Percentiles rank a stretch among this genome's conserved stretches.
These are phyloP conservation scores for Podospora pseudopauciseta DNA, from an alignment of 495 filamentous ascomycete genomes.

Conservation along the genomic window DNA sequence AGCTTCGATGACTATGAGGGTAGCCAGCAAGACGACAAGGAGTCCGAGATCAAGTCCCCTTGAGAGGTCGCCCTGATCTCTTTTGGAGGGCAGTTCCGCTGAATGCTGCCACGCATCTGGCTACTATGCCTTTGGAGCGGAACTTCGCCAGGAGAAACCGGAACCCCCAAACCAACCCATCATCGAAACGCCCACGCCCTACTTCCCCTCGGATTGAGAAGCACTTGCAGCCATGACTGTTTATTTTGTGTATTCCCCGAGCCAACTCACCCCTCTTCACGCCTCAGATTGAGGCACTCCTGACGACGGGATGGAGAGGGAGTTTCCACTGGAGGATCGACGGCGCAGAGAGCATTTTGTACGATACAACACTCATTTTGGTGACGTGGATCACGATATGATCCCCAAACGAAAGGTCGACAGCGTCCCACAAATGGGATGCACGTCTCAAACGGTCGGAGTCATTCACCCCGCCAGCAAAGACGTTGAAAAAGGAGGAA, in stretches of 20 bases:
- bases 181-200: slow-evolving; percentile 12
- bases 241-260: slow-evolving; percentile 3
- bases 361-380: slow-evolving; percentile 12
- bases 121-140: neutral
- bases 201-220: slow-evolving; percentile 10
- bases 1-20: slow-evolving; percentile 52
- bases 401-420: slow-evolving; percentile 9
- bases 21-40: slow-evolving; percentile 36
- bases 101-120: neutral
- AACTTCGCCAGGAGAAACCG: slow-evolving; percentile 9
- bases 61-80: slow-evolving; percentile 19
- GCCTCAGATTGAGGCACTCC: slow-evolving; percentile 11
- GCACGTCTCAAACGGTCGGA: neutral
- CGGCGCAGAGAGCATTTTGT: slow-evolving; percentile 14
- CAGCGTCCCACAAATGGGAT: neutral
- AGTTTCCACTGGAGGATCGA: neutral
- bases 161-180: slow-evolving; percentile 12
- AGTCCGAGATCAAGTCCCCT: slow-evolving; percentile 28
- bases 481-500: neutral
- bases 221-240: slow-evolving; percentile 12
- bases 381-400: slow-evolving; percentile 16
- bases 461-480: slow-evolving; percentile 6
- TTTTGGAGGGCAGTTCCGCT: slow-evolving; percentile 11
- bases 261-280: neutral
- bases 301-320: neutral